A percentile compares a stretch with the other conserved stretches of the same genome.
These are phyloP conservation scores for Penicillium hordei DNA, from an alignment of 2,329 filamentous ascomycete genomes.

Conservation along the genomic window DNA sequence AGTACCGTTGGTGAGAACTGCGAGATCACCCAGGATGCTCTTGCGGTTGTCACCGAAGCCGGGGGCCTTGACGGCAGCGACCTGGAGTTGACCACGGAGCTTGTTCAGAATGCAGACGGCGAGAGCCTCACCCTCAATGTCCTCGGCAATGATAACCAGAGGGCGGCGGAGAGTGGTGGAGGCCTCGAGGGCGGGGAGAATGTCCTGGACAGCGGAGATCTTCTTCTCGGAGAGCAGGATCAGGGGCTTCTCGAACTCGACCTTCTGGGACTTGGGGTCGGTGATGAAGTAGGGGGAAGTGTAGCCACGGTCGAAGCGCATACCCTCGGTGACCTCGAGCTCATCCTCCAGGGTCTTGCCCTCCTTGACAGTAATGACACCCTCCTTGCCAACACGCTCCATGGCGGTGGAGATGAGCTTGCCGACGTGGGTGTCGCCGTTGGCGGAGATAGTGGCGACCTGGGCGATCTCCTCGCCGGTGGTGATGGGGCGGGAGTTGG, in stretches of 20 bases:
- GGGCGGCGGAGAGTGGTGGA: conserved; percentile 94
- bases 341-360: conserved; percentile 98
- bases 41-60: conserved; percentile 99
- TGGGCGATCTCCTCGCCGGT: conserved; percentile 96
- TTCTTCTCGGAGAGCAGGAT: conserved; percentile 99
- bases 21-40: conserved; percentile 96
- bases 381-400: conserved; percentile 99
- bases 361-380: conserved; percentile 99
- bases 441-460: conserved; percentile 97
- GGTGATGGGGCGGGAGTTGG: conserved; percentile 97
- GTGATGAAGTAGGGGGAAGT: conserved; percentile 99
- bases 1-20: conserved; percentile 90
- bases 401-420: conserved; percentile 96
- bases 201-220: conserved; percentile 98
- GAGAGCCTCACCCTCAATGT: conserved; percentile 97
- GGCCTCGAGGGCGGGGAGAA: conserved; percentile 94
- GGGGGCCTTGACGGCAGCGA: conserved; percentile 96
- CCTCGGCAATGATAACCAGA: conserved; percentile 97
- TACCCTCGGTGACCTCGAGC: conserved; percentile 98
- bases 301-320: conserved; percentile 99
- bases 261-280: conserved; percentile 97
- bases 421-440: conserved; percentile 93
- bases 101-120: conserved; percentile 99
- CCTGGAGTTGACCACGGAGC: conserved; percentile 98
- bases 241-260: conserved; percentile 98